These are phyloP conservation scores for Scheffersomyces quercinus DNA, from an alignment of 1,139 yeast species.

Conservation along the genomic window DNA sequence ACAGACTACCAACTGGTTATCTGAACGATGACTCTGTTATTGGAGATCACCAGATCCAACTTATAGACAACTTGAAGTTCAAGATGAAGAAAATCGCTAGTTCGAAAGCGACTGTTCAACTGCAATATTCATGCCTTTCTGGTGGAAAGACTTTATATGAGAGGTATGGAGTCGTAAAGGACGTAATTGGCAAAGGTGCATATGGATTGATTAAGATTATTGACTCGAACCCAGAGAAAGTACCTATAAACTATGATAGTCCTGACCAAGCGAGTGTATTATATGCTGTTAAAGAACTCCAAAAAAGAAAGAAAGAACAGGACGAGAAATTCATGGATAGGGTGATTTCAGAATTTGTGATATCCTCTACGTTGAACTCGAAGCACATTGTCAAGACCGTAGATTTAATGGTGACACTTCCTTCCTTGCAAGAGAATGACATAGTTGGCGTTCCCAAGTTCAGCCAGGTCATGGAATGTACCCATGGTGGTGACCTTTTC, in stretches of 20 bases:
- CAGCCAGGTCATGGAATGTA: constrained; percentile 76
- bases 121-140: constrained; percentile 15
- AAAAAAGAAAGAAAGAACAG: constrained; percentile 39
- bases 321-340: constrained; percentile 63
- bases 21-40: constrained; percentile 50
- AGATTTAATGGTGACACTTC: constrained; percentile 56
- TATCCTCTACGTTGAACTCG: constrained; percentile 68
- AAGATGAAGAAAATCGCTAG: constrained; percentile 30
- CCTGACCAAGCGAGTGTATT: constrained; percentile 38
- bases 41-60: constrained; percentile 51
- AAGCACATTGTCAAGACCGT: constrained; percentile 69
- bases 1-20: constrained; percentile 22
- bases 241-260: constrained; percentile 1
- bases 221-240: constrained; percentile 50
- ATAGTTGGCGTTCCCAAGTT: constrained; percentile 42
- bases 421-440: constrained; percentile 9
- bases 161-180: constrained; percentile 79
- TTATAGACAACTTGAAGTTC: constrained; percentile 50
- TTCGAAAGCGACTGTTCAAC: constrained; percentile 8
- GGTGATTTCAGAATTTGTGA: constrained; percentile 74
- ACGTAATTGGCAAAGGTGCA: constrained; percentile 81
- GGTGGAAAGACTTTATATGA: constrained; percentile 39
- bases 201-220: constrained; percentile 78
- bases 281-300: constrained; percentile 75
- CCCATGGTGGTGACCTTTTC: constrained; percentile 72